These are phyloP conservation scores for Cicer bijugum DNA, from an alignment of 306 rosid species.

Conservation along the genomic window DNA sequence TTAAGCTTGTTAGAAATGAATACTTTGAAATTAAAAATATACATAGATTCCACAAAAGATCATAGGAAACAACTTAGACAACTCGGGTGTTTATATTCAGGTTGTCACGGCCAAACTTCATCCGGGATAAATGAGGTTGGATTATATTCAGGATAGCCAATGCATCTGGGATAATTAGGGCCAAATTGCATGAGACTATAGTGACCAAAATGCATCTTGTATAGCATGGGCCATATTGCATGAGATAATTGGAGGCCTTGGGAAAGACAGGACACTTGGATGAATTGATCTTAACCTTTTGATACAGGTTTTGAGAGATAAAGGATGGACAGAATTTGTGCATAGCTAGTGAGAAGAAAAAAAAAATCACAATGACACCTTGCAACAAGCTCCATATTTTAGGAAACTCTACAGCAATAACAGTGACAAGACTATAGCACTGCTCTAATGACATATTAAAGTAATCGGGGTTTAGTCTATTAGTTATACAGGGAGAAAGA, in stretches of 20 bases:
- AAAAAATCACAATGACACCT: background rate
- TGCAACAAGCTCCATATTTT: background rate
- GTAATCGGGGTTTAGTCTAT: no score
- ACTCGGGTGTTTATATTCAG: background rate
- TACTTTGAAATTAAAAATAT: background rate
- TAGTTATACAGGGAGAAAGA: no score
- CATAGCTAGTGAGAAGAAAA: no score
- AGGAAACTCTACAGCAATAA: background rate
- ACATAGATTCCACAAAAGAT: background rate
- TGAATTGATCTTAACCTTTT: no score
- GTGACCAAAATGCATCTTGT: background rate
- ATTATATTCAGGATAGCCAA: background rate
- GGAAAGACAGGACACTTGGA: no score
- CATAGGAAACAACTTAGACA: background rate
- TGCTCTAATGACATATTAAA: no score
- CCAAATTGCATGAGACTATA: background rate
- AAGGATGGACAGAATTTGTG: no score
- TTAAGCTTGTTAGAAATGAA: slow-evolving; percentile 10
- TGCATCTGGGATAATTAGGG: background rate
- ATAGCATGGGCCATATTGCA: background rate
- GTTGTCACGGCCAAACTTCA: background rate
- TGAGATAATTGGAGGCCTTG: background rate
- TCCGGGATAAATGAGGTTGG: background rate
- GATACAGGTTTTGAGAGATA: no score
- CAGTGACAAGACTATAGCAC: background rate